Evolutionary conservation across 2,329 filamentous ascomycete species (phyloP), one percentile per base, ranked within the genome.

Genomic region (Botrytis pseudocinerea): DNA sequence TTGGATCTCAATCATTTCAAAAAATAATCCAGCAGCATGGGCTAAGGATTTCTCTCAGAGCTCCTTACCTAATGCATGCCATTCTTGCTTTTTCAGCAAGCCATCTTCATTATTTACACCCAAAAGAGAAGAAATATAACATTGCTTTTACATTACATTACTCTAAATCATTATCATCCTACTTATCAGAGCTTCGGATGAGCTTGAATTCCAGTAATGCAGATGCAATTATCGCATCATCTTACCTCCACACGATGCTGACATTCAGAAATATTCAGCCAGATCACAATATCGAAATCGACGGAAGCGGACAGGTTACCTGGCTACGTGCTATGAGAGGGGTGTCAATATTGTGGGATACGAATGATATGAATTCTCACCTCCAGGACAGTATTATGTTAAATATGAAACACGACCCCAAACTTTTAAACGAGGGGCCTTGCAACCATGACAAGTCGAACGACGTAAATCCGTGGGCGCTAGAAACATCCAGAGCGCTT

Each of bases 1-100:
- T 69, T 35, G 73, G 70, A 25, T 57, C 69, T 22, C 51, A 57
- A n/a, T 22, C 32, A 7, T 74, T 44, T 42, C 70, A 72, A 40
- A 20, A 35, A 20, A 72, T 72, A 22, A 40, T 74, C 7, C 73
- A 74, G 35, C 22, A 66, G 32, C 44, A 65, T 28, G 73, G 73
- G 22, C 32, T 74, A 42, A 18, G 18, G 9, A 38, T 74, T 35
- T 42, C 40, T 28, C 42, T 72, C 14, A 46, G 40, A 28, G 70
- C 73, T 12, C 63, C 70, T 18, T 72, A 74, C 20, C 22, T 75
- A 40, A 54, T 75, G 54, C 72, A 73, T 59, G 68, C 72, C 9
- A 75, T 75, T 51, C 68, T 75, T 25, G 68, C 72, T n/a, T 61
- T 73, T 42, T 68, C 73, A 48, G 73, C 73, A 32, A 69, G 66